Evolutionary conservation across 305 asterid genomes (phyloP).

Genomic region (Fraxinus paxiana): DNA sequence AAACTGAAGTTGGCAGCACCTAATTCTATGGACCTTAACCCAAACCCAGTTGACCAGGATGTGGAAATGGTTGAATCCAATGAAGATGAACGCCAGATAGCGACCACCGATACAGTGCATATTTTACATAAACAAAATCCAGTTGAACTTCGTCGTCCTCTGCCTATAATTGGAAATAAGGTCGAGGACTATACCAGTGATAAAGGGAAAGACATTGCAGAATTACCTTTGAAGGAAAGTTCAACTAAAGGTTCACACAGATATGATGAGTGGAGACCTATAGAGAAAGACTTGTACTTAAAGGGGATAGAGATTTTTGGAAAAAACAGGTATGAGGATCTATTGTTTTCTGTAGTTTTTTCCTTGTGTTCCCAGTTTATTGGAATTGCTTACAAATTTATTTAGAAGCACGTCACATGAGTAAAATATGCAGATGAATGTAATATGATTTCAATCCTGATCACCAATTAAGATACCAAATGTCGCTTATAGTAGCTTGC

Average conservation of each 20-base stretch:
- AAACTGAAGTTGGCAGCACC: conserved; percentile 45
- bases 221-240: conserved; percentile 35
- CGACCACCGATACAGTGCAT: conserved; percentile 33
- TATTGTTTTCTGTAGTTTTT: conserved; percentile 10
- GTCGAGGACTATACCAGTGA: conserved; percentile 27
- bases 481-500: conserved; percentile 3
- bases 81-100: conserved; percentile 33
- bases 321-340: conserved; percentile 64
- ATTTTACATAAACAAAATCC: conserved; percentile 26
- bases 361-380: neutral
- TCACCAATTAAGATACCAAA: neutral
- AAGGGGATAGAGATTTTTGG: conserved; percentile 96
- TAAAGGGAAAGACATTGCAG: conserved; percentile 34
- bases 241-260: conserved; percentile 29
- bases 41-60: conserved; percentile 27
- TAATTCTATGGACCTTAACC: conserved; percentile 29
- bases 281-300: conserved; percentile 82
- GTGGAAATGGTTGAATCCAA: conserved; percentile 31
- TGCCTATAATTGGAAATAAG: conserved; percentile 25
- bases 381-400: neutral
- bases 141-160: conserved; percentile 22
- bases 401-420: conserved; percentile 17
- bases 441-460: conserved; percentile 6
- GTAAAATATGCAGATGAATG: conserved; percentile 15
- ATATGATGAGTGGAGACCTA: conserved; percentile 64